Percentiles rank a stretch among this genome's conserved stretches.
Evolutionary conservation across 163 green algal genomes (phyloP).

Genomic region (Prototheca cutis): DNA sequence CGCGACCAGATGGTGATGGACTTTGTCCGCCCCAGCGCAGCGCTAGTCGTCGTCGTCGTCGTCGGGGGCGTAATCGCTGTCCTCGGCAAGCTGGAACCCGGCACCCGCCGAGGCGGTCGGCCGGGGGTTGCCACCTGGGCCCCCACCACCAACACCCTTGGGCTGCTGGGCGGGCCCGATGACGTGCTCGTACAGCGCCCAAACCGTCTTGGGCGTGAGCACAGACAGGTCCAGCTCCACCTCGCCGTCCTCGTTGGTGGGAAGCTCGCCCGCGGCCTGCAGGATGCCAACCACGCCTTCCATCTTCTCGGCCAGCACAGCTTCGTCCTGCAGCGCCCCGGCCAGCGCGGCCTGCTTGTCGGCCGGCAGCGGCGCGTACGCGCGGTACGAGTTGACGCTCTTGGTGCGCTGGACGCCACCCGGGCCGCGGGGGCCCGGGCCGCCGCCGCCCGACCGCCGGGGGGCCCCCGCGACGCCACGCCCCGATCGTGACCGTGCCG

Average conservation of each 20-base stretch:
- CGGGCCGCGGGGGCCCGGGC: slow-evolving; percentile 1
- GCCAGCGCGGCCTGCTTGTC: slow-evolving; percentile 27
- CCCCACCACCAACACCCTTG: too few relatives aligned
- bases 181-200: slow-evolving; percentile 24
- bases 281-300: slow-evolving; percentile 31
- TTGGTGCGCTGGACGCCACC: slow-evolving; percentile 17
- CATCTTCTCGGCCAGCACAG: slow-evolving; percentile 30
- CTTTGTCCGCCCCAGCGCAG: too few relatives aligned
- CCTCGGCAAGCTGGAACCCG: slow-evolving; percentile 17
- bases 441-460: slow-evolving; percentile 1
- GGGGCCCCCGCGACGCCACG: not conserved
- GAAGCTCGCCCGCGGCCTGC: slow-evolving; percentile 23
- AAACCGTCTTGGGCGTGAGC: slow-evolving; percentile 17
- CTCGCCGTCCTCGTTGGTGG: slow-evolving; percentile 29
- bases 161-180: too few relatives aligned
- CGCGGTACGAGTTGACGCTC: slow-evolving; percentile 14
- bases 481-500: not conserved
- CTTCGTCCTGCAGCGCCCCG: slow-evolving; percentile 22
- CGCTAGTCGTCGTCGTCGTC: slow-evolving; percentile 4
- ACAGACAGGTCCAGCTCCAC: slow-evolving; percentile 27
- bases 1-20: too few relatives aligned
- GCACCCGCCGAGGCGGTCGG: not conserved
- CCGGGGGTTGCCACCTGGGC: too few relatives aligned
- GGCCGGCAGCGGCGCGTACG: slow-evolving; percentile 16
- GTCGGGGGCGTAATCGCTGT: slow-evolving; percentile 10